Percentiles rank a stretch among this genome's conserved stretches.
phyloP scores from a whole-genome alignment of 2,329 filamentous ascomycete genomes.

The Pseudogymnoascus destructans region DNA sequence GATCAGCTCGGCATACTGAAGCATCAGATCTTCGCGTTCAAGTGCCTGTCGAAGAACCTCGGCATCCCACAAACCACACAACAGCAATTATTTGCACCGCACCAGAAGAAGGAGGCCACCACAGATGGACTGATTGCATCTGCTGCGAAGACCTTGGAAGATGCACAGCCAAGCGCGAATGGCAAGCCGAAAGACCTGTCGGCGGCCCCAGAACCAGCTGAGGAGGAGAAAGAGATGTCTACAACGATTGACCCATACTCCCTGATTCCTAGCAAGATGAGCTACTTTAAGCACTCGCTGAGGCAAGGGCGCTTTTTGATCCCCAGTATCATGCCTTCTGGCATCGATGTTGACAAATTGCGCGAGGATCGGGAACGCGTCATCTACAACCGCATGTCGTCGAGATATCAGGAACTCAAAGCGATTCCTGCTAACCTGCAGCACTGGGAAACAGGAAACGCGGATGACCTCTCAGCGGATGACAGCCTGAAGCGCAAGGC shows the following conservation, averaged over 20 bases:
- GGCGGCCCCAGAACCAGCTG: slow-evolving; percentile 21
- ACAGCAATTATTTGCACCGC: slow-evolving; percentile 67
- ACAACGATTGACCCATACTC: slow-evolving; percentile 43
- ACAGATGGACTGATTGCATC: slow-evolving; percentile 11
- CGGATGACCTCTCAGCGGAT: slow-evolving; percentile 58
- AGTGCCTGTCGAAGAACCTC: slow-evolving; percentile 74
- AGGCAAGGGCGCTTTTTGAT: slow-evolving; percentile 68
- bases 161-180: slow-evolving; percentile 28
- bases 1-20: slow-evolving; percentile 70
- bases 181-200: slow-evolving; percentile 27
- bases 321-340: slow-evolving; percentile 77
- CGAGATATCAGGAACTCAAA: slow-evolving; percentile 74
- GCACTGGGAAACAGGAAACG: slow-evolving; percentile 66
- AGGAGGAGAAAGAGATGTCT: slow-evolving; percentile 19
- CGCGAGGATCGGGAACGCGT: slow-evolving; percentile 79
- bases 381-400: slow-evolving; percentile 78
- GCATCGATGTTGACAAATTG: slow-evolving; percentile 75
- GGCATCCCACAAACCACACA: slow-evolving; percentile 69
- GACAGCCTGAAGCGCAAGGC: slow-evolving; percentile 78
- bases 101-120: slow-evolving; percentile 42
- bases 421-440: slow-evolving; percentile 73
- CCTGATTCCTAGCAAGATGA: slow-evolving; percentile 39
- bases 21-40: slow-evolving; percentile 84
- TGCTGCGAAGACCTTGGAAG: slow-evolving; percentile 19
- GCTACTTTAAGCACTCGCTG: slow-evolving; percentile 64